Base-by-base conservation (phyloP, 768 basidiomycete genomes). In the Tylopilus plumbeoviolaceoides region DNA sequence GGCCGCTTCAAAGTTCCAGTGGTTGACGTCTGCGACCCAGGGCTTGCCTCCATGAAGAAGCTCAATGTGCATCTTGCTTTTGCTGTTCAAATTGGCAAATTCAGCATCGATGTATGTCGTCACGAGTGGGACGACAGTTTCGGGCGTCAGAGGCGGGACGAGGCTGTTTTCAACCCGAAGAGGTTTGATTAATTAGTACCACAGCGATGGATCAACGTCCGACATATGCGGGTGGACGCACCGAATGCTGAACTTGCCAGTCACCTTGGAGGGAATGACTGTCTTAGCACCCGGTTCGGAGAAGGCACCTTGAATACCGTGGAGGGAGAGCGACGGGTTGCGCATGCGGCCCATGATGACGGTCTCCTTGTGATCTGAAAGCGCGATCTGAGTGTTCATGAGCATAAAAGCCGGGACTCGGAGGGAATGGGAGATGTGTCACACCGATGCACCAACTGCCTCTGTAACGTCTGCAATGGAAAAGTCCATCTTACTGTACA, bases 251-350 rank as follows among this genome's bases (percentile, higher is more conserved):
- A 97, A 98, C 72, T 97, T 97, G 41, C 94, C 94, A 35, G 80
- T 69, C 11, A 89, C 91, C 53, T 85, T 84, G 31, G 92, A 91
- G 0, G 95, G 95, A 54, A 98, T 98, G 63, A 98, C 95, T 0
- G 95, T 97, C 81, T 92, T 93, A n/a, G 17, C 78, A 82, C 3
- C 91, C 0, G 80, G 78, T 0, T 82, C 84, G 49, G 81, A 89
- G 75, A 95, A 97, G 2, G 94, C 95, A 44, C 95, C 94, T 70
- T 98, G 91, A 61, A 98, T 95, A 12, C 95, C 95, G 67, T 98
- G 95, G 23, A 23, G 23, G 5, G 23, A 23, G 56, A 98, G 78
- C 53, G 86, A 88, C 2, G 95, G 90, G 60, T 81, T 76, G 31
- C 93, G 83, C 95, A 98, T 98, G 60, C 92, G 84, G 36, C 89